Conservation (phyloP, 345 rosid genomes). For the Syzygium aqueum region DNA sequence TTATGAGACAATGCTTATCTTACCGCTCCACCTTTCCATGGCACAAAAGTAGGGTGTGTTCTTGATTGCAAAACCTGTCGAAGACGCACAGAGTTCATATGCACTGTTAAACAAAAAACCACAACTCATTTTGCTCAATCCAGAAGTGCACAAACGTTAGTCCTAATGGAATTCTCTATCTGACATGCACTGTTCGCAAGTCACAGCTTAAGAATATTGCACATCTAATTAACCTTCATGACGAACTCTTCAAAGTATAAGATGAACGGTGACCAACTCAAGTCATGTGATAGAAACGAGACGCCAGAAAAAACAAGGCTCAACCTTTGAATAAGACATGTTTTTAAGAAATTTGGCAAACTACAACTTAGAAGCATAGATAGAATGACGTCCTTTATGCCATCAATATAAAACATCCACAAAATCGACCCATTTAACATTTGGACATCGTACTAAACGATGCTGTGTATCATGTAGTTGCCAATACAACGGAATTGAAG, state of each 20-base stretch:
- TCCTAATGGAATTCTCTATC: not conserved
- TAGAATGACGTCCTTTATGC: too few relatives aligned
- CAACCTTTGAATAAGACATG: too few relatives aligned
- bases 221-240: not conserved
- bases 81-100: not conserved
- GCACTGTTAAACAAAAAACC: too few relatives aligned
- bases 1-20: slow-evolving; percentile 1
- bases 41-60: slow-evolving; percentile 47
- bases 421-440: too few relatives aligned
- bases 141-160: not conserved
- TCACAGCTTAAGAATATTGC: not conserved
- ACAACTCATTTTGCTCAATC: slow-evolving; percentile 7
- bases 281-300: not conserved
- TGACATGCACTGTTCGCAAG: not conserved
- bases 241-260: not conserved
- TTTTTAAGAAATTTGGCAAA: too few relatives aligned
- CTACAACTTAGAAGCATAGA: too few relatives aligned
- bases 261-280: not conserved
- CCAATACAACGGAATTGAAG: too few relatives aligned
- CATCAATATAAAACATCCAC: too few relatives aligned
- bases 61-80: slow-evolving; percentile 62
- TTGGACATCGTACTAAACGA: too few relatives aligned
- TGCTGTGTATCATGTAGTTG: too few relatives aligned
- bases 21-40: slow-evolving; percentile 88
- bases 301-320: too few relatives aligned